phyloP scores from a whole-genome alignment of 2,329 filamentous ascomycete genomes.

The Hypoxylon sp. region DNA sequence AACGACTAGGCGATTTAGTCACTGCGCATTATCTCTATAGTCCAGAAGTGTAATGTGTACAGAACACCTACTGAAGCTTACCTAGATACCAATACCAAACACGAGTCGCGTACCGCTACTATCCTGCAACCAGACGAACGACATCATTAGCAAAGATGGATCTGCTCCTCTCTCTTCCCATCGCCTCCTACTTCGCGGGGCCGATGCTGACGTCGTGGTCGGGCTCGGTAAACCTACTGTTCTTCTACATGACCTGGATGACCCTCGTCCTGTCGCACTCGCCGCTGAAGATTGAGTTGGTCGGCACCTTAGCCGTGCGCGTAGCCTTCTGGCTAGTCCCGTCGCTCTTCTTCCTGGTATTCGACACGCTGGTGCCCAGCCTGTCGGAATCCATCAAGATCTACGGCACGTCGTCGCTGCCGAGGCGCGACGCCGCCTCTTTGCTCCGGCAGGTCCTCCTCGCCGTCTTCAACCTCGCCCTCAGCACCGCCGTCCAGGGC shows the following conservation, averaged over 20 bases:
- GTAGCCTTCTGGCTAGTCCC: conserved; percentile 78
- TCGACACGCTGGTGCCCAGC: conserved; percentile 78
- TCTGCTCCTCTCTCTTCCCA: conserved; percentile 76
- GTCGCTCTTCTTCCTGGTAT: conserved; percentile 76
- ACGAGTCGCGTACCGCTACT: neutral
- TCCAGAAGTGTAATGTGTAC: conserved; percentile 6
- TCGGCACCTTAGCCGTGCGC: conserved; percentile 76
- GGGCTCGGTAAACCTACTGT: conserved; percentile 84
- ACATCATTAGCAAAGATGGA: conserved; percentile 61
- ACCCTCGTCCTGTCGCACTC: conserved; percentile 83
- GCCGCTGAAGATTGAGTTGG: conserved; percentile 78
- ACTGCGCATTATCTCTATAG: neutral
- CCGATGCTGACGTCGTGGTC: conserved; percentile 74
- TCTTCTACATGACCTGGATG: conserved; percentile 92
- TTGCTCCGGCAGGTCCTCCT: conserved; percentile 56
- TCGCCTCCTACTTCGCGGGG: conserved; percentile 75
- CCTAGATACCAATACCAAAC: neutral
- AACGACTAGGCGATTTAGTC: conserved; percentile 3
- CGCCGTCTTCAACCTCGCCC: conserved; percentile 59
- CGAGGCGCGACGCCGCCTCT: conserved; percentile 56
- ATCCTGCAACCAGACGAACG: conserved; percentile 1
- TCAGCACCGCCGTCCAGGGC: conserved; percentile 59
- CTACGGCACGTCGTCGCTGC: conserved; percentile 65
- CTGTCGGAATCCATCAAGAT: conserved; percentile 77
- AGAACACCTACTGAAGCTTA: too few relatives aligned